Percentiles rank a stretch among this genome's conserved stretches.
Conservation (phyloP, 2,329 filamentous ascomycete species). For the Orbilia brochopaga region DNA sequence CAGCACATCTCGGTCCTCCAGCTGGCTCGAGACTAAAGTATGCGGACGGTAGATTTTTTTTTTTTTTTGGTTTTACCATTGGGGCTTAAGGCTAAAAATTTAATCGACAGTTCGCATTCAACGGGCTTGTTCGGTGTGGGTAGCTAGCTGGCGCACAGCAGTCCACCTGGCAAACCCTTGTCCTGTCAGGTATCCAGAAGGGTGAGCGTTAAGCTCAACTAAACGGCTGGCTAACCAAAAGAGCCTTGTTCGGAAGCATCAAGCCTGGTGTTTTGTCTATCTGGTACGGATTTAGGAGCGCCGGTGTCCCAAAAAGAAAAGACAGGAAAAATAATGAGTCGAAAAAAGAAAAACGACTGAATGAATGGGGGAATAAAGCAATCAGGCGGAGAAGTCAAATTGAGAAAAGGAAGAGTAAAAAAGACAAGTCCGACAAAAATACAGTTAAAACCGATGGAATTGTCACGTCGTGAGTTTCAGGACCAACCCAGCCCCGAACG, state of each 20-base stretch:
- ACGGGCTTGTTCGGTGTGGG: background rate
- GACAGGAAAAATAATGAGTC: constrained; percentile 8
- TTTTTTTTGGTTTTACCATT: background rate
- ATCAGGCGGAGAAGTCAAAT: too few relatives aligned
- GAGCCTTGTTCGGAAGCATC: background rate
- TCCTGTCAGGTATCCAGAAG: too few relatives aligned
- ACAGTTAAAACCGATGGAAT: background rate
- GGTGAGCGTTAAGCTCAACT: background rate
- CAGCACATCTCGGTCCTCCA: background rate
- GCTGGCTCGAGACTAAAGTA: background rate
- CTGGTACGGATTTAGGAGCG: background rate
- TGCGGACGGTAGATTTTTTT: too few relatives aligned
- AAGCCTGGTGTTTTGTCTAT: background rate
- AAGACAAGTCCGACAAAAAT: background rate
- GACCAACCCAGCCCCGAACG: constrained; percentile 16
- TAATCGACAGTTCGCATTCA: too few relatives aligned
- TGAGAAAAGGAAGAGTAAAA: too few relatives aligned
- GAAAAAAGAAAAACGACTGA: background rate
- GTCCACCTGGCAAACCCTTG: background rate
- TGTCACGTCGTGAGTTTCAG: constrained; percentile 10
- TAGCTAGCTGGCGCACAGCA: too few relatives aligned
- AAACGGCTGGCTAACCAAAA: background rate
- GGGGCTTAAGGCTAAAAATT: background rate
- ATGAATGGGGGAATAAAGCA: too few relatives aligned
- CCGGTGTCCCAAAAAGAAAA: background rate